These are phyloP conservation scores for Cercospora nicotianae DNA, from an alignment of 2,329 filamentous ascomycete genomes.

Conservation along the genomic window DNA sequence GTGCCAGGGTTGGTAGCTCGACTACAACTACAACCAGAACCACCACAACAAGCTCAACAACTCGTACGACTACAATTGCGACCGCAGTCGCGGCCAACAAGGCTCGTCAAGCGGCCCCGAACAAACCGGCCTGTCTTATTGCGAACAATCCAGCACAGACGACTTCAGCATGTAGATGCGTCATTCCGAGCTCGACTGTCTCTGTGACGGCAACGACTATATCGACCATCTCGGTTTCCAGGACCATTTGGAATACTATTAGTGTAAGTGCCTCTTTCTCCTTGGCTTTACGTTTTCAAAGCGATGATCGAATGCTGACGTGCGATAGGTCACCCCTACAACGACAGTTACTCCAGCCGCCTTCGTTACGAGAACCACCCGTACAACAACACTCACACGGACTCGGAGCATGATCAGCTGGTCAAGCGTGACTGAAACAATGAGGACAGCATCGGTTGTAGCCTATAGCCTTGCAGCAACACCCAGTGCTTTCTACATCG, in stretches of 20 bases:
- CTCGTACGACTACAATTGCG: neutral
- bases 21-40: neutral
- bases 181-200: constrained; percentile 8
- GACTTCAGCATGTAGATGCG: constrained; percentile 7
- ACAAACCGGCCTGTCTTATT: neutral
- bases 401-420: neutral
- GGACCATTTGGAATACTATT: neutral
- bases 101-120: neutral
- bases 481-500: constrained; percentile 7
- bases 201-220: neutral
- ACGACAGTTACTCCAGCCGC: neutral
- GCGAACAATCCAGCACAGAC: constrained; percentile 3
- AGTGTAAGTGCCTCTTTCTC: neutral
- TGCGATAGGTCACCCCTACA: neutral
- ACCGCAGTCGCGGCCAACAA: neutral
- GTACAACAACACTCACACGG: neutral
- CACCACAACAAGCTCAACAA: neutral
- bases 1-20: neutral
- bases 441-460: neutral
- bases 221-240: neutral
- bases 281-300: neutral
- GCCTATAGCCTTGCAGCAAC: constrained; percentile 1
- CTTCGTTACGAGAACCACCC: neutral
- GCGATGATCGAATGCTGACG: neutral
- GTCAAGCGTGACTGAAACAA: neutral